phyloP scores from a whole-genome alignment of 805 yeast species.

The Zygosaccharomyces bisporus region DNA sequence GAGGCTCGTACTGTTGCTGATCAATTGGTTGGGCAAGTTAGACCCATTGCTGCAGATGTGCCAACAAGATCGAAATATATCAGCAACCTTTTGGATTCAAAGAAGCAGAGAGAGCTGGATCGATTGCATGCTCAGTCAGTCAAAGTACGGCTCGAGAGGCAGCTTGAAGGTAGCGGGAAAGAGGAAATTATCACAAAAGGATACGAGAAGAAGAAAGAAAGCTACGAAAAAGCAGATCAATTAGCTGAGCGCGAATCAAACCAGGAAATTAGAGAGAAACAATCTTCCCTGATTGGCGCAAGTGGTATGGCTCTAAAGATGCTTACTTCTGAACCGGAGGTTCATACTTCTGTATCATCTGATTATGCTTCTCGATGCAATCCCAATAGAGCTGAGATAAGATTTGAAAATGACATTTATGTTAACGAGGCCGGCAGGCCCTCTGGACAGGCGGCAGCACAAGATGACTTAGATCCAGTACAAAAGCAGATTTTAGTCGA shows the following conservation, averaged over 20 bases:
- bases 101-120: conserved; percentile 45
- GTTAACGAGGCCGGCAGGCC: not conserved
- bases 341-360: not conserved
- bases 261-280: conserved; percentile 1
- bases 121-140: conserved; percentile 39
- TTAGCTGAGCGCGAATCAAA: conserved; percentile 11
- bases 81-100: conserved; percentile 42
- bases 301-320: conserved; percentile 10
- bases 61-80: conserved; percentile 35
- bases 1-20: not conserved
- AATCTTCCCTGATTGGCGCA: conserved; percentile 1
- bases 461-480: conserved; percentile 3
- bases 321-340: conserved; percentile 3
- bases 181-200: conserved; percentile 47
- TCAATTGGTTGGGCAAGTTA: conserved; percentile 1
- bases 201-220: conserved; percentile 41
- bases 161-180: conserved; percentile 38
- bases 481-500: conserved; percentile 7
- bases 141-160: conserved; percentile 38
- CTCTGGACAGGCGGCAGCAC: not conserved
- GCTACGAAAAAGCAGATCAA: conserved; percentile 21
- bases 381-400: not conserved
- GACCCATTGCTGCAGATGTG: not conserved
- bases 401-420: conserved; percentile 10
- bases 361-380: too few relatives aligned